phyloP scores from a whole-genome alignment of 2,329 filamentous ascomycete species.

The Cyanodermella asteris region DNA sequence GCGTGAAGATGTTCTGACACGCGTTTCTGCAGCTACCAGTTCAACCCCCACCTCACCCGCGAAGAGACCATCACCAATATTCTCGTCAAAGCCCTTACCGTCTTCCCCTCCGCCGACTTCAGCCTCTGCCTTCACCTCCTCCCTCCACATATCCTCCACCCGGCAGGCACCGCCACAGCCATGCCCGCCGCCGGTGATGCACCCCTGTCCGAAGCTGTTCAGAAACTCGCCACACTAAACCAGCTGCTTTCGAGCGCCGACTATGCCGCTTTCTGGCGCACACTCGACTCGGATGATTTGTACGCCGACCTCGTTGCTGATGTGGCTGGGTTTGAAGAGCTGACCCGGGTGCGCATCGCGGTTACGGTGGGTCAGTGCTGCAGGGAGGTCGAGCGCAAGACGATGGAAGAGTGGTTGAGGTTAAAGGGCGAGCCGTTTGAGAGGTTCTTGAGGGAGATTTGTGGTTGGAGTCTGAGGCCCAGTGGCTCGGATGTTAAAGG shows the following conservation, averaged over 20 bases:
- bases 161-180: conserved; percentile 29
- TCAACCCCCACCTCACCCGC: conserved; percentile 94
- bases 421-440: conserved; percentile 41
- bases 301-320: conserved; percentile 92
- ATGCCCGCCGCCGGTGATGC: conserved; percentile 36
- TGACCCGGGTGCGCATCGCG: conserved; percentile 76
- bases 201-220: conserved; percentile 65
- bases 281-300: conserved; percentile 78
- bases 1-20: background rate
- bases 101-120: conserved; percentile 94
- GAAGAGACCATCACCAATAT: conserved; percentile 97
- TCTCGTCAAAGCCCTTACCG: conserved; percentile 90
- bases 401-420: conserved; percentile 57
- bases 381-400: conserved; percentile 45
- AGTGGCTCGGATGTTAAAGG: conserved; percentile 16
- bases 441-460: conserved; percentile 68
- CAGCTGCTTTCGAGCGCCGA: conserved; percentile 73
- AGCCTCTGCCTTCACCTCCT: conserved; percentile 83
- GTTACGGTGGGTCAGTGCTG: conserved; percentile 64
- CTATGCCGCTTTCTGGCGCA: conserved; percentile 83
- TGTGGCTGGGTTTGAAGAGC: conserved; percentile 83
- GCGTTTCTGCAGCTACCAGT: conserved; percentile 63
- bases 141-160: conserved; percentile 55
- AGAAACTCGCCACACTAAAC: conserved; percentile 68
- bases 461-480: conserved; percentile 50